phyloP scores from a whole-genome alignment of 345 rosid species.

The Syzygium grande region DNA sequence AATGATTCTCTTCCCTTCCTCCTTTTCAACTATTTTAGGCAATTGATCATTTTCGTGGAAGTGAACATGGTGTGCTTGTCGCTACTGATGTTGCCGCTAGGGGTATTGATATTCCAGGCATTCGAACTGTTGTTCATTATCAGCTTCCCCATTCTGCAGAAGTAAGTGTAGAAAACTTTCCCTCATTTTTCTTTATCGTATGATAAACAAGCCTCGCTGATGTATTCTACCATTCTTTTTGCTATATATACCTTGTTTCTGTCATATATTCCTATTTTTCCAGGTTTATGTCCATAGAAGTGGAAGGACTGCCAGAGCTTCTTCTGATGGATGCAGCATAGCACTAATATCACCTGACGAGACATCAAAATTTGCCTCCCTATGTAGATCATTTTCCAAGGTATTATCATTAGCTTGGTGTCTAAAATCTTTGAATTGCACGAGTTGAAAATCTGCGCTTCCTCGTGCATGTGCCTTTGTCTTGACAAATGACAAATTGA shows the following conservation, averaged over 20 bases:
- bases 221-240: background rate
- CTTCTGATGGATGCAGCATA: conserved; percentile 89
- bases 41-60: conserved; percentile 77
- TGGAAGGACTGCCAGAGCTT: conserved; percentile 98
- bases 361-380: conserved; percentile 67
- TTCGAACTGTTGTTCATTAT: conserved; percentile 90
- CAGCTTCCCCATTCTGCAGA: conserved; percentile 99
- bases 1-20: background rate
- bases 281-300: conserved; percentile 98
- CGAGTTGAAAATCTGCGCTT: background rate
- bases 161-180: conserved; percentile 24
- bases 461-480: background rate
- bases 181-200: background rate
- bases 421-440: background rate
- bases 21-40: conserved; percentile 38
- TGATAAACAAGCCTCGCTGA: background rate
- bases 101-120: conserved; percentile 94
- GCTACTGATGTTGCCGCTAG: conserved; percentile 99
- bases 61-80: conserved; percentile 70
- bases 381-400: conserved; percentile 91
- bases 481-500: background rate
- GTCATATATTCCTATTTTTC: background rate
- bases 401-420: conserved; percentile 13
- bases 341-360: conserved; percentile 76
- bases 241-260: background rate